Percentiles rank a stretch among this genome's conserved stretches.
These are phyloP conservation scores for Umbellularia californica DNA, from an alignment of 164 flowering plant species.

Conservation along the genomic window DNA sequence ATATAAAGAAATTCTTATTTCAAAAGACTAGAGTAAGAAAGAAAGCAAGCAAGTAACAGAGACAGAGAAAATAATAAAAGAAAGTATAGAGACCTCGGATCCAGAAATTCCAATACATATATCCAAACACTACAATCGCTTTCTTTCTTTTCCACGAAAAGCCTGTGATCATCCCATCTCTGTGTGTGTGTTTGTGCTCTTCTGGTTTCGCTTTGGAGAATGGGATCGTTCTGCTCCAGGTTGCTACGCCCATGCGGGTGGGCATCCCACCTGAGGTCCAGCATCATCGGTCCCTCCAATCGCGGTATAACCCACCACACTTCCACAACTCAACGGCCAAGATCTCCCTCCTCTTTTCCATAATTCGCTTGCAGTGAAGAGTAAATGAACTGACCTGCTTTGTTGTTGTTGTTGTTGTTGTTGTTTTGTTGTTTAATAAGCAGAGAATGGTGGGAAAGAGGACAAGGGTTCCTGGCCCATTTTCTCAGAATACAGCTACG, in stretches of 20 bases:
- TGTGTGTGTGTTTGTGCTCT: conserved; percentile 1
- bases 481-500: conserved; percentile 65
- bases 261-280: conserved; percentile 52
- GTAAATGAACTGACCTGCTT: background rate
- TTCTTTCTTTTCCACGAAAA: background rate
- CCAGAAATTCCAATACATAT: too few species aligned
- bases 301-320: conserved; percentile 31
- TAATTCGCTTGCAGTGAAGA: background rate
- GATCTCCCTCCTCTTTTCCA: background rate
- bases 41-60: background rate
- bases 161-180: background rate
- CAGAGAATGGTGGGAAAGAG: conserved; percentile 47
- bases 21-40: background rate
- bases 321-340: background rate
- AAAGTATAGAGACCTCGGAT: too few species aligned
- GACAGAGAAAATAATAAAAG: background rate
- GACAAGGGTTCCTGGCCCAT: conserved; percentile 37
- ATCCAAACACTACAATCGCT: background rate
- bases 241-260: conserved; percentile 64
- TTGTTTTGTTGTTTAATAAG: background rate
- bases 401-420: background rate
- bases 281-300: conserved; percentile 53
- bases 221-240: conserved; percentile 82
- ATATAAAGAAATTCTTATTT: too few species aligned
- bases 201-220: conserved; percentile 17